Base-by-base conservation (phyloP, 805 yeast genomes). In the Metschnikowia sp. region DNA sequence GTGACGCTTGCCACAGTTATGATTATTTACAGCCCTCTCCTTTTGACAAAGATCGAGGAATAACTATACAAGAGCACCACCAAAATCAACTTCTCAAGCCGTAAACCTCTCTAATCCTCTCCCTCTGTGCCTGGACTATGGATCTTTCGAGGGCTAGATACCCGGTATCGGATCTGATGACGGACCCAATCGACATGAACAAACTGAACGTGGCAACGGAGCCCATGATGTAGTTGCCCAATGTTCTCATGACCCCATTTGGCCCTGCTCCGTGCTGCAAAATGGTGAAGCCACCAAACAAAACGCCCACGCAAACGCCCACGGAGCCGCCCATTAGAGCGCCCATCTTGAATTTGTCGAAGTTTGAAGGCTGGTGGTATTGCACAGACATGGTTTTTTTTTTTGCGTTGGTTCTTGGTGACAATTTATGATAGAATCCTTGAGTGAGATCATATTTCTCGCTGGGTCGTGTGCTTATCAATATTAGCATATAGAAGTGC, bases 341-440 rank as follows among this genome's bases (percentile, higher is more conserved):
- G 46, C 99, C 99, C 98, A 94, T 94, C 73, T 94, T 94, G 81
- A 94, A 88, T 74, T 94, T 94, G 47, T 94, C 97, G 73, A 91
- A 89, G 69, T 86, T 83, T 41, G 97, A 86, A 48, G 95, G 96
- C 58, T 82, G 83, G 32, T 70, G 74, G 40, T 55, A 55, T 44
- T 55, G 59, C 18, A 53, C 57, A 35, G 57, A 47, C 59, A 55
- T 55, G 10, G 30, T 37, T 22, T 6, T 10, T 19, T 36, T 10
- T 15, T 12, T 35, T 10, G 28, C 12, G n/a, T 18, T 13, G 10
- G 13, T 19, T 36, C 7, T 36, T 15, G 29, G 9, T 8, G 10
- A 6, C 22, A 22, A 6, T 22, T 2, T 22, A n/a, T 7, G 34
- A 13, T 12, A 9, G 13, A 32, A 9, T 8, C 13, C 9, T 32